Conservation (phyloP, 2,329 filamentous ascomycete genomes). For the Calonectria hongkongensis region DNA sequence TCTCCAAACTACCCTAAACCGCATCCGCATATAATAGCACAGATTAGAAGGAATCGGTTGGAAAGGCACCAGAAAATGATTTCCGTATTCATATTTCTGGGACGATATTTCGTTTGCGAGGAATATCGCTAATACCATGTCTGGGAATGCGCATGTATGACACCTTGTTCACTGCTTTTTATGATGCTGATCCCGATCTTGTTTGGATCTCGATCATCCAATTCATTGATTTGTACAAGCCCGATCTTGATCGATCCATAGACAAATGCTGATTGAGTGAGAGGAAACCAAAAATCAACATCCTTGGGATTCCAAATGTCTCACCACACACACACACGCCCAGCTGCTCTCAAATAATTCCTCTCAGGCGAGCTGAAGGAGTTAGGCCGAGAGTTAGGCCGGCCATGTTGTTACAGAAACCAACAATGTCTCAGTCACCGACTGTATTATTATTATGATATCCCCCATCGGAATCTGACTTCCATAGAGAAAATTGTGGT, state of each 20-base stretch:
- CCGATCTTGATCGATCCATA: too few species aligned
- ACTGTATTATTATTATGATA: constrained; percentile 1
- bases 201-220: too few species aligned
- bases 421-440: background rate
- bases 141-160: too few species aligned
- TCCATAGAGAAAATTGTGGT: background rate
- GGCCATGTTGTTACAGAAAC: background rate
- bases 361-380: background rate
- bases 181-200: too few species aligned
- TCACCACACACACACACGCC: background rate
- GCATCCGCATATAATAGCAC: too few species aligned
- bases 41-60: too few species aligned
- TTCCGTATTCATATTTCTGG: too few species aligned
- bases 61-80: too few species aligned
- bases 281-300: background rate
- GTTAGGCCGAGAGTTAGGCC: constrained; percentile 9
- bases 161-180: too few species aligned
- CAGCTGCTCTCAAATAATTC: background rate
- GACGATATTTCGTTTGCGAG: too few species aligned
- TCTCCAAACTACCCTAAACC: too few species aligned
- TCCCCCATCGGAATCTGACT: background rate
- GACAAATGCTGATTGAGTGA: background rate
- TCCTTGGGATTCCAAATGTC: background rate
- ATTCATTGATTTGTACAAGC: background rate
- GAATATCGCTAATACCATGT: too few species aligned